Base-by-base conservation (phyloP, 2,329 filamentous ascomycete genomes). In the Sphaerulina musiva region DNA sequence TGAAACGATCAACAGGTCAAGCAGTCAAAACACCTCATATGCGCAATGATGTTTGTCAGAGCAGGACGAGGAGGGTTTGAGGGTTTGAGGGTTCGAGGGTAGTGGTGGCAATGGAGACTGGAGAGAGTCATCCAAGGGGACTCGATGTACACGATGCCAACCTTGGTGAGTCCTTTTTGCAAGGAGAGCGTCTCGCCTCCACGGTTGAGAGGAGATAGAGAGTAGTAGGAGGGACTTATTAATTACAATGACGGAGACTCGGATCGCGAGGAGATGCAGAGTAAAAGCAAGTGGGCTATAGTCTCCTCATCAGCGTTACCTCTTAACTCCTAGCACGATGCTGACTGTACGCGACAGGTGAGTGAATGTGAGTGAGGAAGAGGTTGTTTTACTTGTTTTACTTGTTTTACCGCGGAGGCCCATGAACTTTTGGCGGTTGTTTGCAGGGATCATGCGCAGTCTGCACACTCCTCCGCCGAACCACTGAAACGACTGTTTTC, bases 241-340 rank as follows among this genome's bases (percentile, higher is more conserved):
- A 8, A 7, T 29, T 44, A 44, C 20, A 11, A 20, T 11, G 42
- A 20, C 42, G 20, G 42, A 3, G 20, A 26, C 20, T 7, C 23
- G 23, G 32, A 46, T 29, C 17, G 55, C 55, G 48, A 52, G 55
- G 55, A 58, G 43, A 58, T 55, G 55, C 55, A 58, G 20, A 26
- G 31, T 11, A 48, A 46, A 49, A 53, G 48, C 41, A 56, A 52
- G 31, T 40, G 14, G 49, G n/a, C n/a, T n/a, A n/a, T n/a, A n/a
- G n/a, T 17, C 14, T 17, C 14, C 14, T 17, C 14, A 17, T n/a
- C n/a, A n/a, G n/a, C n/a, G n/a, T n/a, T n/a, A n/a, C n/a, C n/a
- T n/a, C n/a, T n/a, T n/a, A n/a, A n/a, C n/a, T n/a, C n/a, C n/a
- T n/a, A n/a, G n/a, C n/a, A n/a, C n/a, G n/a, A n/a, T n/a, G n/a